phyloP scores from a whole-genome alignment of 2,329 filamentous ascomycete genomes.

The Epichloe amarillans region DNA sequence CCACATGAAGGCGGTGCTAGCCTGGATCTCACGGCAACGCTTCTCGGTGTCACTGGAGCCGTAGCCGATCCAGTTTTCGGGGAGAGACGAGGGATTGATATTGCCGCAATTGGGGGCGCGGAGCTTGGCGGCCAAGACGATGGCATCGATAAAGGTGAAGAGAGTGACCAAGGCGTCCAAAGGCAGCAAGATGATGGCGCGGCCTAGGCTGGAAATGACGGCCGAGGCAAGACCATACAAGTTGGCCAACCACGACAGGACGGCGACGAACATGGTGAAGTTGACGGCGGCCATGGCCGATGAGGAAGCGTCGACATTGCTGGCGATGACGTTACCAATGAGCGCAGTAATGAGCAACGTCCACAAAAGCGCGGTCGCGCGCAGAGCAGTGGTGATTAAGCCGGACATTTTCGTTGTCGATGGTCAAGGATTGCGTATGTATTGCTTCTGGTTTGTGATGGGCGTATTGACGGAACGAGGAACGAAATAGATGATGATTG shows the following conservation, averaged over 20 bases:
- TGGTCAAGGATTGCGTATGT: background rate
- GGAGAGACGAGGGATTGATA: slow-evolving; percentile 18
- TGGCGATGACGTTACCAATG: slow-evolving; percentile 44
- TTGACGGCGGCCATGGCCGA: slow-evolving; percentile 38
- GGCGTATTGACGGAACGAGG: background rate
- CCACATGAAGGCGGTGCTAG: slow-evolving; percentile 64
- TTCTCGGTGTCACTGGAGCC: slow-evolving; percentile 45
- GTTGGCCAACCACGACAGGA: slow-evolving; percentile 50
- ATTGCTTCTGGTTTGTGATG: background rate
- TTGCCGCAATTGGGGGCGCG: slow-evolving; percentile 55
- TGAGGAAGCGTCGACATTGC: slow-evolving; percentile 29
- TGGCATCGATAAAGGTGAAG: slow-evolving; percentile 57
- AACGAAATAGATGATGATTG: background rate
- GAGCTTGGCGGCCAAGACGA: slow-evolving; percentile 59
- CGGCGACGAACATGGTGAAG: slow-evolving; percentile 57
- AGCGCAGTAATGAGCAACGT: slow-evolving; percentile 40
- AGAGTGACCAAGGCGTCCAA: slow-evolving; percentile 48
- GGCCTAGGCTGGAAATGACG: slow-evolving; percentile 37
- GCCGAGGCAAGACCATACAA: slow-evolving; percentile 47
- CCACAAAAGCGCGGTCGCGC: slow-evolving; percentile 36
- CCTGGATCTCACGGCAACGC: slow-evolving; percentile 64
- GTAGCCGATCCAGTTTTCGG: slow-evolving; percentile 44
- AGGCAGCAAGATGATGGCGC: slow-evolving; percentile 38
- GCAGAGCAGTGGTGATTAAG: slow-evolving; percentile 32
- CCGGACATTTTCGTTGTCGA: slow-evolving; percentile 14